Evolutionary conservation across 2,329 filamentous ascomycete species (phyloP), one percentile per base, ranked within the genome.

Genomic region (Clarireedia sp.): DNA sequence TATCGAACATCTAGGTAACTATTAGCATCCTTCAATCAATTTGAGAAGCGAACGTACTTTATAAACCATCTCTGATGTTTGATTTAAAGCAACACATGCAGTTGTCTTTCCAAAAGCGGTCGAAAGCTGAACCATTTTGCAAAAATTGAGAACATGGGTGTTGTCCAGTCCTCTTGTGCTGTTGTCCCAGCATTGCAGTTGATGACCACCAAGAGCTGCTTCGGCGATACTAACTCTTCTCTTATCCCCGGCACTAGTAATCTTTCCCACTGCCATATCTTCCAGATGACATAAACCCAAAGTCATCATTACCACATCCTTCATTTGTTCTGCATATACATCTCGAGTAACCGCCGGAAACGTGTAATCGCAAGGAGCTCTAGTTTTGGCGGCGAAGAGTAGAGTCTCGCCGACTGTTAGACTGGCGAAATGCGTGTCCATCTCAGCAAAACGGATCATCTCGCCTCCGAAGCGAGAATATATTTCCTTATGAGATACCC

Each of bases 201-300:
- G 81, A 1, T 81, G 94, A 90, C 55, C 84, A 75, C 67, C 88
- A 84, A 33, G 84, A 83, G 23, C 85, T 85, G 86, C 88, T 70
- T 92, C 88, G 1, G 86, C 86, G 60, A 92, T 90, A 23, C 83
- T 85, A 5, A 90, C 87, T 65, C 87, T 85, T 69, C 91, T 91
- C 33, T 88, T 75, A 72, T 94, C 89, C 54, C 89, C 89, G 62
- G 88, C 89, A 49, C 83, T 88, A 0, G 92, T 85, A 68, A 89
- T 89, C 46, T 86, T 83, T 16, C 87, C 87, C 8, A 91, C 85
- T 61, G 82, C 85, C 10, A 86, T 90, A 57, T 84, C 78, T 64
- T 85, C 75, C 0, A 85, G 86, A 64, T 90, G 85, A 41, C 81
- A 81, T 29, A 90, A 79, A 62, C 86, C 86, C 63, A 88, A 89